Evolutionary conservation across 192 early-diverging fungal species (phyloP).

Genomic region (Backusella tuberculispora): DNA sequence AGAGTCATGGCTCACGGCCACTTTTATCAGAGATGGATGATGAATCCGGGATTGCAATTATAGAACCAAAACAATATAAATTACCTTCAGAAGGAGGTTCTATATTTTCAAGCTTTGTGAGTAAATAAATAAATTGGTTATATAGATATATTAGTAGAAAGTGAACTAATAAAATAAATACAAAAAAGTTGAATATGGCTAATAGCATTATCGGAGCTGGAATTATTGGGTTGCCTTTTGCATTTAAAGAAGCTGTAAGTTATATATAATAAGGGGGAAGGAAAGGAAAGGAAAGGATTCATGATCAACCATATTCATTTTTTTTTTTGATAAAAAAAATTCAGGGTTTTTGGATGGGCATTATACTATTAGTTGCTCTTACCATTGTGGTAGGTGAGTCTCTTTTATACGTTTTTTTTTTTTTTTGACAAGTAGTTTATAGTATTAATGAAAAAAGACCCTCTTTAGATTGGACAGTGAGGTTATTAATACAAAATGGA

Average conservation of each 20-base stretch:
- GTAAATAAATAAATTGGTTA: constrained; percentile 8
- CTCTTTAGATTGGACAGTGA: constrained; percentile 75
- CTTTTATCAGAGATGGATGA: constrained; percentile 20
- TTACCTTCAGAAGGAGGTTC: constrained; percentile 58
- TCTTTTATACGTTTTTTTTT: not conserved
- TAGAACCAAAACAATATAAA: constrained; percentile 16
- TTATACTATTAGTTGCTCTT: constrained; percentile 56
- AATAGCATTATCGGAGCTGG: constrained; percentile 96
- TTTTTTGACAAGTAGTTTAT: not conserved
- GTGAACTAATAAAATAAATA: not conserved
- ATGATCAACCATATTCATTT: too few species aligned
- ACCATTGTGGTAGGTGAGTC: constrained; percentile 67
- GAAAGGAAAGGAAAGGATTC: not conserved
- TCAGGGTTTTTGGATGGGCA: constrained; percentile 52
- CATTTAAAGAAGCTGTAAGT: constrained; percentile 77
- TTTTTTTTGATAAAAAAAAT: not conserved
- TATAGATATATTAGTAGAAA: not conserved
- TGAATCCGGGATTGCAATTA: constrained; percentile 21
- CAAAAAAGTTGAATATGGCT: constrained; percentile 75
- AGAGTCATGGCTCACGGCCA: not conserved
- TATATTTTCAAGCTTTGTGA: constrained; percentile 57
- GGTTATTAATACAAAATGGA: constrained; percentile 70
- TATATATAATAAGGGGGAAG: not conserved
- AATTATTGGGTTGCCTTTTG: constrained; percentile 82
- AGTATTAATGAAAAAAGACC: not conserved